Conservation (phyloP, 129 eudicot species). For the Logfia minima region DNA sequence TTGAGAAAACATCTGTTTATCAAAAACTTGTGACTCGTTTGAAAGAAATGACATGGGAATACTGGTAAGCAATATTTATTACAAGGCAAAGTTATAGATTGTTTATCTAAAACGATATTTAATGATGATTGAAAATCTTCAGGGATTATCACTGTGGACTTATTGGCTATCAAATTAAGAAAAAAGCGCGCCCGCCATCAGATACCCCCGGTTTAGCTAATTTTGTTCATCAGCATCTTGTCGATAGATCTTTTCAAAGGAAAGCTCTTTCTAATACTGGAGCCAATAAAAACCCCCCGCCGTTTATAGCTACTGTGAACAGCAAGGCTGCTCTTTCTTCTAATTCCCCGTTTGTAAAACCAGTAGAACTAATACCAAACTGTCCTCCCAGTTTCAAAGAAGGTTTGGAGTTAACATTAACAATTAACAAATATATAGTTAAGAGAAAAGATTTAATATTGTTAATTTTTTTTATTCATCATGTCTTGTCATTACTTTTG, state of each 20-base stretch:
- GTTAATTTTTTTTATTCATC: constrained; percentile 4
- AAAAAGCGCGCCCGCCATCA: constrained; percentile 42
- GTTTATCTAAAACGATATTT: constrained; percentile 7
- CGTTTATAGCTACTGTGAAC: constrained; percentile 23
- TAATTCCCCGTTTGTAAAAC: constrained; percentile 15
- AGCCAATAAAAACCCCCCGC: constrained; percentile 26
- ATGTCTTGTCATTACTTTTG: constrained; percentile 6
- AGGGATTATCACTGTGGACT: constrained; percentile 97
- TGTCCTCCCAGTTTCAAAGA: constrained; percentile 28
- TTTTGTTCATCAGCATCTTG: constrained; percentile 36
- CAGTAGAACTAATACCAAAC: constrained; percentile 21
- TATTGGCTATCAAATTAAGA: constrained; percentile 66
- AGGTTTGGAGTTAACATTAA: constrained; percentile 31
- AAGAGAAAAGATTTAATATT: background rate
- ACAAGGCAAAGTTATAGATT: background rate
- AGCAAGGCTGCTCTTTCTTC: constrained; percentile 30
- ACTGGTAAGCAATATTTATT: constrained; percentile 51
- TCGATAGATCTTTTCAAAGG: constrained; percentile 33
- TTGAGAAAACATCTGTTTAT: constrained; percentile 79
- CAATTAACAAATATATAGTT: background rate
- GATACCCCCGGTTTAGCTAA: constrained; percentile 24
- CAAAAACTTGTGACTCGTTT: constrained; percentile 81
- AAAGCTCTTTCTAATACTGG: constrained; percentile 29
- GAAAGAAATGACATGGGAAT: constrained; percentile 88
- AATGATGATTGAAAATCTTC: constrained; percentile 34